Evolutionary conservation across 2,329 filamentous ascomycete genomes (phyloP).

Genomic region (Fusarium longipes): DNA sequence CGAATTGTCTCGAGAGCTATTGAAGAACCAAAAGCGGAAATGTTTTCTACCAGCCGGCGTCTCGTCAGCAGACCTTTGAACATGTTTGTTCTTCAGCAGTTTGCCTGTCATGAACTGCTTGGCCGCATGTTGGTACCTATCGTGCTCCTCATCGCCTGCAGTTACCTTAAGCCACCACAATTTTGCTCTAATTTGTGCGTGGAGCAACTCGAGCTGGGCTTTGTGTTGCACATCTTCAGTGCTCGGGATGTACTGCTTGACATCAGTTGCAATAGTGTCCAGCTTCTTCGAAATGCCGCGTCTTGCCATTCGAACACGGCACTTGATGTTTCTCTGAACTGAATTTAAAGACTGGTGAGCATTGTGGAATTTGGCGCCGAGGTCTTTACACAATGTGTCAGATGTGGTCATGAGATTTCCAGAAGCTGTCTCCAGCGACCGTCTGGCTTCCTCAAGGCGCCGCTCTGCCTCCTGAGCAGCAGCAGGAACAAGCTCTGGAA

Average conservation of each 20-base stretch:
- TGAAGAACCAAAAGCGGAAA: conserved; percentile 39
- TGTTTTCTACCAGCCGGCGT: conserved; percentile 22
- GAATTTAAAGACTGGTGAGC: conserved; percentile 41
- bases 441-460: conserved; percentile 51
- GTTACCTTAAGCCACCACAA: conserved; percentile 67
- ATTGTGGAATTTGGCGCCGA: conserved; percentile 37
- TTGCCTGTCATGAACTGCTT: conserved; percentile 55
- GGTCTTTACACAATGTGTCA: conserved; percentile 43
- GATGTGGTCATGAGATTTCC: conserved; percentile 47
- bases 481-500: conserved; percentile 55
- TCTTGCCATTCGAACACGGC: conserved; percentile 33
- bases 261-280: conserved; percentile 25
- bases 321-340: conserved; percentile 32
- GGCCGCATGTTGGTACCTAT: conserved; percentile 61
- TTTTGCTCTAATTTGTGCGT: conserved; percentile 66
- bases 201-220: conserved; percentile 59
- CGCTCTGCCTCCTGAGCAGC: conserved; percentile 54
- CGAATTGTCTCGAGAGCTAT: conserved; percentile 22
- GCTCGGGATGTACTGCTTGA: conserved; percentile 36
- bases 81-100: conserved; percentile 48
- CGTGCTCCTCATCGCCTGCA: conserved; percentile 60
- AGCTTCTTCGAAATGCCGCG: conserved; percentile 37
- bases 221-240: conserved; percentile 52
- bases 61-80: conserved; percentile 42
- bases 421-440: conserved; percentile 49